A percentile compares a stretch with the other conserved stretches of the same genome.
Evolutionary conservation across 129 eudicot genomes (phyloP).

Genomic region (Calendula officinalis): DNA sequence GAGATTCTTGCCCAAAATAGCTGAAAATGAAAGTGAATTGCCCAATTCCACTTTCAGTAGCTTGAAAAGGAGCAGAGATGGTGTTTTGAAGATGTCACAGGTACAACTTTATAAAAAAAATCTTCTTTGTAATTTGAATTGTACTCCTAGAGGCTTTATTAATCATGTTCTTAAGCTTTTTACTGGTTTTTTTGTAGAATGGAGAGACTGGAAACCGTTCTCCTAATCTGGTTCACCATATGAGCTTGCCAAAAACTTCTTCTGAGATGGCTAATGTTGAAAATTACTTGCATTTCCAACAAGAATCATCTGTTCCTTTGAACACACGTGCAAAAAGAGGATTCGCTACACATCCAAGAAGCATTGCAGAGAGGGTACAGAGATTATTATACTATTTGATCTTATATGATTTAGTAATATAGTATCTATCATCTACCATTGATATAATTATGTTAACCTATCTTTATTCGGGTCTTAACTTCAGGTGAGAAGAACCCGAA

Average conservation of each 20-base stretch:
- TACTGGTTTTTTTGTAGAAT: conserved; percentile 39
- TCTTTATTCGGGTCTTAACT: not conserved
- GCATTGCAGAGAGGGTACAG: conserved; percentile 91
- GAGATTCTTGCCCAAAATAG: conserved; percentile 55
- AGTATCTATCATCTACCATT: not conserved
- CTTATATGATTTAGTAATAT: no score
- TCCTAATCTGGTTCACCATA: conserved; percentile 62
- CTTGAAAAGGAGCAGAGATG: conserved; percentile 60
- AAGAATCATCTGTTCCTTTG: conserved; percentile 59
- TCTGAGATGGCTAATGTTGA: conserved; percentile 57
- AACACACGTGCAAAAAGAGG: conserved; percentile 90
- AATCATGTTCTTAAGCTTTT: not conserved
- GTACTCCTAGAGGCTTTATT: no score
- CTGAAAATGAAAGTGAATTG: conserved; percentile 46
- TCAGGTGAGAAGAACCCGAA: conserved; percentile 82
- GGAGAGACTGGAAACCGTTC: conserved; percentile 42
- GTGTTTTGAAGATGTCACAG: conserved; percentile 57
- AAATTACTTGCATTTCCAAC: conserved; percentile 66
- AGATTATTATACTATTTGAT: not conserved
- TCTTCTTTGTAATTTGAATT: no score
- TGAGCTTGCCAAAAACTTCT: conserved; percentile 76
- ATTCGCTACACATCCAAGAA: conserved; percentile 91
- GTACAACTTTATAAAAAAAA: conserved; percentile 33
- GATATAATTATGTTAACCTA: not conserved
- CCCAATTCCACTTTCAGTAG: conserved; percentile 44